Evolutionary conservation across 257 asterid genomes (phyloP).

Genomic region (Petunia axillaris): DNA sequence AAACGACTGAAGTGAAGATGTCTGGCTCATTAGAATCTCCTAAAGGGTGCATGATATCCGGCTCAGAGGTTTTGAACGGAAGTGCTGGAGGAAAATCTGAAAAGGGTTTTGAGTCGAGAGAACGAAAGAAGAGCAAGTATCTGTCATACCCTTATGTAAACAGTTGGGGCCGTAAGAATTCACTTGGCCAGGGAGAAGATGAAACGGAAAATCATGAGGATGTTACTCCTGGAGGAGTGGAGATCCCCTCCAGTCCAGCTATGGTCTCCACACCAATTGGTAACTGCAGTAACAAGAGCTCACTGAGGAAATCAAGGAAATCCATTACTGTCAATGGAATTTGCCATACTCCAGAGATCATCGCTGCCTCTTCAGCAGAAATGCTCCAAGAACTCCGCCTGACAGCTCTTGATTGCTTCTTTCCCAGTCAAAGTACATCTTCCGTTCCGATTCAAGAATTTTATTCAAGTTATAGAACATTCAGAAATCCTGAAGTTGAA

Average conservation of each 20-base stretch:
- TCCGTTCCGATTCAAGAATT: constrained; percentile 52
- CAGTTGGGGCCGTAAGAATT: constrained; percentile 30
- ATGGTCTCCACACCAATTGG: constrained; percentile 30
- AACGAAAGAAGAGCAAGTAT: constrained; percentile 83
- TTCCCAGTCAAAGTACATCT: constrained; percentile 40
- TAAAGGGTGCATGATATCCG: neutral
- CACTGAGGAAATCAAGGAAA: constrained; percentile 36
- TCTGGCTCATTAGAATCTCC: constrained; percentile 22
- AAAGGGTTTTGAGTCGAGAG: constrained; percentile 51
- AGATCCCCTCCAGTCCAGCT: constrained; percentile 25
- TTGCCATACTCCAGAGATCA: constrained; percentile 38
- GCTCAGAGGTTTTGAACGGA: neutral
- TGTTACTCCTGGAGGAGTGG: constrained; percentile 27
- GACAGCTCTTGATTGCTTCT: constrained; percentile 49
- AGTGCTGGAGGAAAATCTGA: constrained; percentile 29
- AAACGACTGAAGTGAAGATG: constrained; percentile 23
- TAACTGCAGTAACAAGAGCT: constrained; percentile 24
- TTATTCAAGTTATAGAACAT: constrained; percentile 59
- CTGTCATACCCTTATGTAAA: constrained; percentile 74
- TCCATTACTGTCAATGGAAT: constrained; percentile 30
- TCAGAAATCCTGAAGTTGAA: constrained; percentile 35
- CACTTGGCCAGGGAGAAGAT: constrained; percentile 38
- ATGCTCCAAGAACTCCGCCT: constrained; percentile 58
- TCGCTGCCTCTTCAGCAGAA: constrained; percentile 47
- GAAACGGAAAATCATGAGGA: constrained; percentile 36